Evolutionary conservation across 1,284 basidiomycete species (phyloP), one percentile per base, ranked within the genome.

Genomic region (Moesziomyces antarcticus): DNA sequence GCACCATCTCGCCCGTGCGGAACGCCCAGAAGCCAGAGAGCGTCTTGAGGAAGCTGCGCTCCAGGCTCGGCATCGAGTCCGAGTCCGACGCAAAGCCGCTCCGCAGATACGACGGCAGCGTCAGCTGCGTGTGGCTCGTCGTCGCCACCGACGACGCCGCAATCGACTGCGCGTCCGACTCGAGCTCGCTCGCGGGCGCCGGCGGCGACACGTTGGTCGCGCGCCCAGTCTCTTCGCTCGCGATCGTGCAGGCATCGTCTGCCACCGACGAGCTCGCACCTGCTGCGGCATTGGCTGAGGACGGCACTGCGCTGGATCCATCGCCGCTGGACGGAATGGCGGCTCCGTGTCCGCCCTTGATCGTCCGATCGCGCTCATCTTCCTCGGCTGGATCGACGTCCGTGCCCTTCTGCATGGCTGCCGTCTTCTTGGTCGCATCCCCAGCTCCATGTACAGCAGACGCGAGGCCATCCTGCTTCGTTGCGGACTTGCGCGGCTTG

Each of bases 11-110:
- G n/a, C 86, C 87, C 0, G 86, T 85, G 10, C 87, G 84, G 72
- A 87, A 88, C 18, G 73, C 77, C 80, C 81, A 82, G 22, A 94
- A 88, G 21, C 91, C 93, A 0, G 92, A 93, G 2, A 97, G 78
- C 1, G 93, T 91, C 84, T 93, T 94, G 68, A 98, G 89, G 6
- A 92, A 75, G 61, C 68, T 75, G 13, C 53, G 37, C 47, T 75
- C 73, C 40, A 75, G 47, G 41, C 73, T 65, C 18, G 68, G 69
- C 66, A 66, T 72, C 48, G 68, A 71, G 48, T 75, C 73, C 14
- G 73, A 71, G 49, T 75, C 73, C 6, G 73, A 66, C 0, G 68
- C 60, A 40, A 71, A 68, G 27, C 71, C 68, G 30, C 63, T 56
- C 22, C 72, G 72, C 21, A 74, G 54, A 25, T 74, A 74, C 24